Base-by-base conservation (phyloP, 192 early-diverging fungal species). In the Backusella sp. region DNA sequence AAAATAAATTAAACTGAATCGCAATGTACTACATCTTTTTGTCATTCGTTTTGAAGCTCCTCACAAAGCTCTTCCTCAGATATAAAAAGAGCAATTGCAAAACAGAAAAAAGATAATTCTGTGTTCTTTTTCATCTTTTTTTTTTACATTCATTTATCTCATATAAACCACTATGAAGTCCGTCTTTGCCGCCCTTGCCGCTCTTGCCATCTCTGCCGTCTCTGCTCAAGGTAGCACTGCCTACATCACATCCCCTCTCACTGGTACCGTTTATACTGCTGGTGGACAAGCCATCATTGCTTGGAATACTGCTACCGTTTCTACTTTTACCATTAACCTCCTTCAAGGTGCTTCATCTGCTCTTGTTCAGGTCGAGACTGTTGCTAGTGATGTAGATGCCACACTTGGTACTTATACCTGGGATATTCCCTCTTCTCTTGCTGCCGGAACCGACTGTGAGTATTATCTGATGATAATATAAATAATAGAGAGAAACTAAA, bases 381-480 rank as follows among this genome's bases (percentile, higher is more conserved):
- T 81, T 67, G 80, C 76, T 53, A 62, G 72, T 66, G 75, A 75
- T 56, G 76, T 81, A 17, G 39, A 36, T 35, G 69, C 80, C 28
- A 14, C 72, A 28, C 28, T 73, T 52, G 73, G 73, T 35, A 30
- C 52, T 17, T 81, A 75, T 70, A 75, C 71, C 23, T 81, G 80
- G 80, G 67, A 68, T 39, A 81, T 81, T 41, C 80, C 80, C 62
- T 68, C 80, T 42, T n/a, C 67, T 62, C 34, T 73, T 42, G 68
- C 80, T 37, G 49, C 80, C 32, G 80, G 72, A 37, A 67, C n/a
- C 17, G 76, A 77, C 42, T 81, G 56, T 62, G 28, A 26, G 56
- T 62, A 28, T 28, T 28, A 9, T 62, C 12, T 9, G 14, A 28
- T 56, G 21, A 4, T 14, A 44, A 28, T 23, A 59, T 26, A 2